These are phyloP conservation scores for Parietaria judaica DNA, from an alignment of 306 rosid genomes.

Conservation along the genomic window DNA sequence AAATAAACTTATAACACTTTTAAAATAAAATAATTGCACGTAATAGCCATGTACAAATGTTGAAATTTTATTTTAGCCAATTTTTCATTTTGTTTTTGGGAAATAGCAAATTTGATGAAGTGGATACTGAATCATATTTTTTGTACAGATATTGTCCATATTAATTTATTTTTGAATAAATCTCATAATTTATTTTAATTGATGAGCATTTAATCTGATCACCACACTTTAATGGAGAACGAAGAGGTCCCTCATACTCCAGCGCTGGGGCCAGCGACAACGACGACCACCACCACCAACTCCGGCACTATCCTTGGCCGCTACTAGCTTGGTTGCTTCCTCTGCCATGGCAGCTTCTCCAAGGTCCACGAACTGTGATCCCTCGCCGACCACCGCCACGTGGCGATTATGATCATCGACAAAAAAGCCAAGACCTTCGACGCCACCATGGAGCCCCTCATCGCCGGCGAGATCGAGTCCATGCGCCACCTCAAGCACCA, in stretches of 20 bases:
- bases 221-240: slow-evolving; percentile 8
- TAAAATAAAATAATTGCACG: too few species aligned
- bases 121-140: too few species aligned
- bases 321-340: slow-evolving; percentile 43
- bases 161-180: too few species aligned
- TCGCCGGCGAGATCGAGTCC: slow-evolving; percentile 66
- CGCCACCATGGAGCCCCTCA: slow-evolving; percentile 60
- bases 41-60: too few species aligned
- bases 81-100: too few species aligned
- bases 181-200: too few species aligned
- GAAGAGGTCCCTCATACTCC: slow-evolving; percentile 35
- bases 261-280: neutral
- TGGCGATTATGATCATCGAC: slow-evolving; percentile 72
- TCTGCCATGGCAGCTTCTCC: slow-evolving; percentile 90
- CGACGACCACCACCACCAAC: neutral
- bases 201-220: neutral
- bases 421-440: slow-evolving; percentile 45
- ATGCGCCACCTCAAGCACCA: slow-evolving; percentile 87
- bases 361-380: slow-evolving; percentile 67
- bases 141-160: too few species aligned
- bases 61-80: too few species aligned
- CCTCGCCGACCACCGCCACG: slow-evolving; percentile 20
- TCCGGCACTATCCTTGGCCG: slow-evolving; percentile 42
- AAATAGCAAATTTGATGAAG: too few species aligned
- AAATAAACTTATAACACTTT: too few species aligned